Evolutionary conservation across 73 alveolate genomes (phyloP).

Genomic region (Symbiodinium natans): DNA sequence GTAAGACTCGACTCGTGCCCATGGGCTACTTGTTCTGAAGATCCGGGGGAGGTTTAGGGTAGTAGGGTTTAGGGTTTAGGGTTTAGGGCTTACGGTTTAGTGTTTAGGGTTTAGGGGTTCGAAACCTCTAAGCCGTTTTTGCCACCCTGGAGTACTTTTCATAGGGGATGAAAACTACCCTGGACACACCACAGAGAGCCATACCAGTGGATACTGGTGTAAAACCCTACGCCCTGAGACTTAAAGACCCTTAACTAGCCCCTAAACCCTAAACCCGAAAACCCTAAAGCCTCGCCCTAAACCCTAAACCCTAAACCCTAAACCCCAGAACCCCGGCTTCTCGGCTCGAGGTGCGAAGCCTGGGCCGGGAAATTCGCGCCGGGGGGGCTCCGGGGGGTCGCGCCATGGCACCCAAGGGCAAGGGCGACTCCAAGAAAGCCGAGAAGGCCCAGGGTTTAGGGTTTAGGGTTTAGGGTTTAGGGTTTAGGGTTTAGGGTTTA

Average conservation of each 20-base stretch:
- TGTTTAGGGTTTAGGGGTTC: too few relatives aligned
- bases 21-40: too few relatives aligned
- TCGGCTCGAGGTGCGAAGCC: background rate
- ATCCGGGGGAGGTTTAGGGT: too few relatives aligned
- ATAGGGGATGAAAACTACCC: too few relatives aligned
- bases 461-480: background rate
- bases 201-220: too few relatives aligned
- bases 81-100: too few relatives aligned
- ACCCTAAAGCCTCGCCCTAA: background rate
- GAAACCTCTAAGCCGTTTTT: too few relatives aligned
- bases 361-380: too few relatives aligned
- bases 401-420: background rate
- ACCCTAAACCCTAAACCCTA: background rate
- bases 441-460: background rate
- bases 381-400: background rate
- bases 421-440: background rate
- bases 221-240: background rate
- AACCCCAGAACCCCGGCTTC: background rate
- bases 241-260: background rate
- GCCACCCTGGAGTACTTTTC: too few relatives aligned
- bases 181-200: too few relatives aligned
- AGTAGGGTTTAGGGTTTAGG: too few relatives aligned
- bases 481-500: background rate
- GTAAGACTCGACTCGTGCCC: too few relatives aligned
- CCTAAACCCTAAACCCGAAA: background rate